These are phyloP conservation scores for Helminthosporium solani DNA, from an alignment of 2,329 filamentous ascomycete species.

Conservation along the genomic window DNA sequence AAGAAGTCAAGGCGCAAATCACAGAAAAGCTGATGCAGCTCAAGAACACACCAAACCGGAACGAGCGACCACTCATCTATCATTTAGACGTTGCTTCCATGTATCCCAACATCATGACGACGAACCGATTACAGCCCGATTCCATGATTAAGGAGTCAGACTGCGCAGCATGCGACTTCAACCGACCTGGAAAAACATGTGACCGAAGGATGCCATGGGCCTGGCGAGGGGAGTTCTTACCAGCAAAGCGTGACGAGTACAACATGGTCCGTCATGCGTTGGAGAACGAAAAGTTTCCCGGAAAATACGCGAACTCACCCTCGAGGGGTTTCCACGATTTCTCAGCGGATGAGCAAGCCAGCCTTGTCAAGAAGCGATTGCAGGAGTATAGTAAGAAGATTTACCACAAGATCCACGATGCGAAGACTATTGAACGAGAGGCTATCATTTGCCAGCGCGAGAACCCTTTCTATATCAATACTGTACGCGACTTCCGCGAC, in stretches of 20 bases:
- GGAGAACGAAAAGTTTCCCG: conserved; percentile 90
- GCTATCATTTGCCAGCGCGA: conserved; percentile 98
- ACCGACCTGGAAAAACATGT: conserved; percentile 93
- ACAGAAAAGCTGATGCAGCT: conserved; percentile 67
- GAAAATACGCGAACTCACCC: conserved; percentile 69
- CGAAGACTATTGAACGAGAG: conserved; percentile 86
- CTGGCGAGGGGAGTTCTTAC: conserved; percentile 96
- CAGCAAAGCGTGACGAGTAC: conserved; percentile 95
- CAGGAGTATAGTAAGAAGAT: conserved; percentile 97
- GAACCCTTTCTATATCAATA: conserved; percentile 98
- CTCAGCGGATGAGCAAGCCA: conserved; percentile 76
- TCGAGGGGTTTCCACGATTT: conserved; percentile 78
- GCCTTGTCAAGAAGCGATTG: conserved; percentile 78
- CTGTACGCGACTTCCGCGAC: conserved; percentile 93
- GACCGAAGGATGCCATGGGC: conserved; percentile 94
- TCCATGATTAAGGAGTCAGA: conserved; percentile 98
- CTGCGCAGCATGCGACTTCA: conserved; percentile 97
- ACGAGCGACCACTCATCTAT: conserved; percentile 88
- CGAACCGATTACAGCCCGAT: conserved; percentile 93
- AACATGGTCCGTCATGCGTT: conserved; percentile 96
- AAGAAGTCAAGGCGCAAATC: conserved; percentile 77
- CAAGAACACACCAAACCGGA: conserved; percentile 79
- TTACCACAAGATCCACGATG: conserved; percentile 98
- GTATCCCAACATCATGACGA: conserved; percentile 99
- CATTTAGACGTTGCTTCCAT: conserved; percentile 98